These are phyloP conservation scores for Podospora tetraspora DNA, from an alignment of 495 filamentous ascomycete species.

Conservation along the genomic window DNA sequence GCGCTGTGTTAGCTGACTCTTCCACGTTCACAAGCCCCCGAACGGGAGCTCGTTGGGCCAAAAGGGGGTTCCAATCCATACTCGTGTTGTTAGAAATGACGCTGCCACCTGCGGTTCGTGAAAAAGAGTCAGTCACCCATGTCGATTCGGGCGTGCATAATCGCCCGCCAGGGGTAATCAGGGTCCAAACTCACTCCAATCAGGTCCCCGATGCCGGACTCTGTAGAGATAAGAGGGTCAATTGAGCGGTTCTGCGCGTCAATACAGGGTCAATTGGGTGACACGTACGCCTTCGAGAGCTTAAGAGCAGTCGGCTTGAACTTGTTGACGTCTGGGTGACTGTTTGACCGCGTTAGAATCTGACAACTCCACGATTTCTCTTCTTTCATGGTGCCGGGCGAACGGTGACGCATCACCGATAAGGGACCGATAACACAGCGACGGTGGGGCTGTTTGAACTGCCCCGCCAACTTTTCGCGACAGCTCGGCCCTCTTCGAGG, in stretches of 20 bases:
- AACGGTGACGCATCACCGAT: slow-evolving; percentile 10
- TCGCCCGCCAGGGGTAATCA: slow-evolving; percentile 21
- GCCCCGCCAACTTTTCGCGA: slow-evolving; percentile 1
- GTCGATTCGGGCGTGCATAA: slow-evolving; percentile 11
- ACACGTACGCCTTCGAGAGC: slow-evolving; percentile 86
- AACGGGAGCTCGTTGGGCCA: slow-evolving; percentile 14
- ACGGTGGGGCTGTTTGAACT: background rate
- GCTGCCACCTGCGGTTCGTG: slow-evolving; percentile 65
- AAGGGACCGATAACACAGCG: slow-evolving; percentile 7
- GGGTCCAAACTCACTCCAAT: slow-evolving; percentile 77
- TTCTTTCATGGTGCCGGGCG: slow-evolving; percentile 4
- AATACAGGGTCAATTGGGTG: slow-evolving; percentile 11
- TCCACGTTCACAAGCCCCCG: background rate
- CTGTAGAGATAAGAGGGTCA: slow-evolving; percentile 48
- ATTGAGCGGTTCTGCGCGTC: slow-evolving; percentile 27
- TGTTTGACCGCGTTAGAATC: slow-evolving; percentile 31
- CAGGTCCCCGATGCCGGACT: slow-evolving; percentile 91
- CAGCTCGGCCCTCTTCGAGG: slow-evolving; percentile 6
- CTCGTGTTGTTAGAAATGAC: slow-evolving; percentile 83
- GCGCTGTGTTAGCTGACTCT: slow-evolving; percentile 20
- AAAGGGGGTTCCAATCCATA: slow-evolving; percentile 36
- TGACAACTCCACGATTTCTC: background rate
- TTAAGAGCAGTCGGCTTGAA: slow-evolving; percentile 96
- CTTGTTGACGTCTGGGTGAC: slow-evolving; percentile 90
- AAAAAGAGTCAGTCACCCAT: slow-evolving; percentile 18